Base-by-base conservation (phyloP, 805 yeast species). In the Nadsonia fulvescens region DNA sequence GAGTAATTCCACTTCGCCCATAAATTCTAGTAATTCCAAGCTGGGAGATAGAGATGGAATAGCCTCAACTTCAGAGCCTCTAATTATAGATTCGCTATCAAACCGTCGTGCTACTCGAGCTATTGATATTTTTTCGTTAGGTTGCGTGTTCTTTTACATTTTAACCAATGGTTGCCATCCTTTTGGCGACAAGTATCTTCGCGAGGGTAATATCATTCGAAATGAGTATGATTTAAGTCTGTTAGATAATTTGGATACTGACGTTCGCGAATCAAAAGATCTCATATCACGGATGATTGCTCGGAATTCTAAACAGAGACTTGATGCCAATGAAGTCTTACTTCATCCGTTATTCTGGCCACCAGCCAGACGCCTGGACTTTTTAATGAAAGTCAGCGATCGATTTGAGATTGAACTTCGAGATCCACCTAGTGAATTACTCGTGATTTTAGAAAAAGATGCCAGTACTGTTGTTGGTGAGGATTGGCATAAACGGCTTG, bases 301-400 rank as follows among this genome's bases (percentile, higher is more conserved):
- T 4, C 53, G 51, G 15, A 64, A 78, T 39, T 92, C 95, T 1
- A 47, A 48, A 15, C 34, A 43, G 9, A 63, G 99, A 33, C 94
- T 93, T 1, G 66, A 66, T 31, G 81, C 92, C 4, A 39, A 48
- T 2, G 52, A 48, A 12, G 70, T 89, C 1, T 49, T 86, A 47
- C 63, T 58, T 34, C 96, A 89, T 53, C 98, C 98, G 4, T 66
- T 67, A 33, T 89, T 89, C 46, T 89, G 99, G 99, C 35, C 62
- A 3, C 51, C 52, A 8, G 66, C 67, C 22, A 74, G 67, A 44
- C 77, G 76, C 42, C 56, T 89, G 28, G 93, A 81, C 36, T 83
- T 89, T 43, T 53, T 89, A 29, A 55, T 89, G 28, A 76, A 74
- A 40, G 86, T 79, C 4, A 78, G 93, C 33, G 99, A 89, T 45